These are phyloP conservation scores for Monilinia aucupariae DNA, from an alignment of 2,329 filamentous ascomycete genomes.

Conservation along the genomic window DNA sequence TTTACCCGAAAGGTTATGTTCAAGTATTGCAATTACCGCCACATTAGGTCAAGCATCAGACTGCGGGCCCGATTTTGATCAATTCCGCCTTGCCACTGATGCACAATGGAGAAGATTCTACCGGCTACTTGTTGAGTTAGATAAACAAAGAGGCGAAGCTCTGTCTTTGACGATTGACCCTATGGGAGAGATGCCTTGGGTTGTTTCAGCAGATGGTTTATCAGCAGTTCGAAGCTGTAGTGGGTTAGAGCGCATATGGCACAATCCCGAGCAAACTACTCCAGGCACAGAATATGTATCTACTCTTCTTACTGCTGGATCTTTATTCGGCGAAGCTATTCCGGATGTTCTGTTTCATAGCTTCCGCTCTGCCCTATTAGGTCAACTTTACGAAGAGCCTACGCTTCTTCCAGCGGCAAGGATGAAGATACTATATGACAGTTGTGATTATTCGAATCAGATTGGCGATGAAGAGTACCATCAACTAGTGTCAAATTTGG, in stretches of 20 bases:
- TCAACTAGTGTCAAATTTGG: slow-evolving; percentile 62
- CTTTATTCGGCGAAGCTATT: slow-evolving; percentile 65
- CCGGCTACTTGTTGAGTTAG: slow-evolving; percentile 76
- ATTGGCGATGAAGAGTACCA: slow-evolving; percentile 78
- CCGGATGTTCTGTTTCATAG: slow-evolving; percentile 63
- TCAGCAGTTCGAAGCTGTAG: slow-evolving; percentile 77
- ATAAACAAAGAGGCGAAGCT: slow-evolving; percentile 78
- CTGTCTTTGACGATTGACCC: slow-evolving; percentile 71
- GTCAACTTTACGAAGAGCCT: slow-evolving; percentile 70
- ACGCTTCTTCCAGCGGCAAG: slow-evolving; percentile 65
- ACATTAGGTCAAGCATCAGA: slow-evolving; percentile 56
- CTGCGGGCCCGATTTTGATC: slow-evolving; percentile 66
- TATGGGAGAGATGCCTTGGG: slow-evolving; percentile 69
- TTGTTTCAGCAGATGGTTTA: slow-evolving; percentile 75
- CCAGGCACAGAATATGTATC: slow-evolving; percentile 52
- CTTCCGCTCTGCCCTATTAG: slow-evolving; percentile 60
- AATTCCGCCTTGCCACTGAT: slow-evolving; percentile 68
- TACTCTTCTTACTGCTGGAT: slow-evolving; percentile 62
- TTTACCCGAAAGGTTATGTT: slow-evolving; percentile 70
- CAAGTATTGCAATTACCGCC: slow-evolving; percentile 64
- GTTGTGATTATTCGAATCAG: slow-evolving; percentile 69
- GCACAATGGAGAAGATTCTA: slow-evolving; percentile 88
- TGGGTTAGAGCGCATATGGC: slow-evolving; percentile 65
- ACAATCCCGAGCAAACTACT: slow-evolving; percentile 52
- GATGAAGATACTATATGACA: slow-evolving; percentile 72